Conservation (phyloP, 2,329 filamentous ascomycete genomes). For the Colletotrichum gigasporum region DNA sequence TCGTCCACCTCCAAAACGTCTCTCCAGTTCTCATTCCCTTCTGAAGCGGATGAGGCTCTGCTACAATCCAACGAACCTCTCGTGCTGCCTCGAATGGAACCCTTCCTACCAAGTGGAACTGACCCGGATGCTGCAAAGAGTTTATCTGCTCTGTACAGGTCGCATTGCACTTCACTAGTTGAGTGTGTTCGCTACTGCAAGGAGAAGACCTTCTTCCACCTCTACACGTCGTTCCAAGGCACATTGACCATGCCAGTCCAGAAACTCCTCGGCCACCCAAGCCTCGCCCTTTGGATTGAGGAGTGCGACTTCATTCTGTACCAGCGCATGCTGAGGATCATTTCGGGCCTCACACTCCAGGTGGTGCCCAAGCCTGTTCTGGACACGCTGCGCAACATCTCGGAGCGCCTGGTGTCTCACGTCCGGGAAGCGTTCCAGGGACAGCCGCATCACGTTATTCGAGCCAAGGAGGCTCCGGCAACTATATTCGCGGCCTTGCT, state of each 20-base stretch:
- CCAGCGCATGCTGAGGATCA: constrained; percentile 94
- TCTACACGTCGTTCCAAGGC: constrained; percentile 94
- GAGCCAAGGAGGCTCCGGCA: constrained; percentile 88
- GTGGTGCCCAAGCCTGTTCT: constrained; percentile 90
- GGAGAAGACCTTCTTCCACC: constrained; percentile 94
- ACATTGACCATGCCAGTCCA: constrained; percentile 97
- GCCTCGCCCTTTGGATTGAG: constrained; percentile 90
- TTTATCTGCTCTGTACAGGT: constrained; percentile 86
- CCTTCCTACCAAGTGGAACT: constrained; percentile 82
- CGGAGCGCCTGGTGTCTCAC: constrained; percentile 80
- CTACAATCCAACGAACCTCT: constrained; percentile 76
- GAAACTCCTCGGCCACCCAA: constrained; percentile 85
- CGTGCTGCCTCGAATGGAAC: constrained; percentile 84
- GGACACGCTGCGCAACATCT: constrained; percentile 87
- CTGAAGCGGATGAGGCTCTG: constrained; percentile 60
- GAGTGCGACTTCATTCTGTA: constrained; percentile 96
- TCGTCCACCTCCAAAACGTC: constrained; percentile 66
- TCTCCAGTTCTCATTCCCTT: constrained; percentile 69
- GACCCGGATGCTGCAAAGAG: constrained; percentile 89
- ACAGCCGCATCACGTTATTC: constrained; percentile 84
- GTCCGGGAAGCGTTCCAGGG: constrained; percentile 86
- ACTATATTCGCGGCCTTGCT: constrained; percentile 88
- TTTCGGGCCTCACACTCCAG: constrained; percentile 88
- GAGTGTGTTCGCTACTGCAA: constrained; percentile 97
- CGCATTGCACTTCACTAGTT: constrained; percentile 93